A percentile compares a stretch with the other conserved stretches of the same genome.
Conservation (phyloP, 176 grass and related monocot genomes). For the Carex littledalei region DNA sequence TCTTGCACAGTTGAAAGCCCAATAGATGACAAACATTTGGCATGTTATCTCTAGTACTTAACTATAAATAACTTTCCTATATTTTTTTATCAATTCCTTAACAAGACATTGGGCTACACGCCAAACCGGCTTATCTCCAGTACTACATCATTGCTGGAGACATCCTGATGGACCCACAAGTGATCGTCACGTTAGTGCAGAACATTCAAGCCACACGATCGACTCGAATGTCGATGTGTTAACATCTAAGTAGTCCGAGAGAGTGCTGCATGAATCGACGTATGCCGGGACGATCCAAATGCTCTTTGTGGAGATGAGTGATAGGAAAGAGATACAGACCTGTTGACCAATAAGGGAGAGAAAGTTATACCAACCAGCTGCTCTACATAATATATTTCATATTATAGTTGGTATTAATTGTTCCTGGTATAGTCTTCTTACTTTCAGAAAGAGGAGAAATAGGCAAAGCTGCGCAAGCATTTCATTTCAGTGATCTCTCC, state of each 20-base stretch:
- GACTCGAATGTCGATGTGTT: neutral
- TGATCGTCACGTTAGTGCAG: neutral
- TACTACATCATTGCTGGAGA: neutral
- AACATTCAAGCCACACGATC: neutral
- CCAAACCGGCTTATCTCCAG: neutral
- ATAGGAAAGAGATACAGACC: neutral
- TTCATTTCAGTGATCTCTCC: neutral
- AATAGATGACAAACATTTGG: constrained; percentile 11
- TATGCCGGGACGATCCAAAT: neutral
- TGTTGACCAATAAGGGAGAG: neutral
- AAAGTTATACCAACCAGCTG: neutral
- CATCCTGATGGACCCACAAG: neutral
- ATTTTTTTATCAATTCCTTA: neutral
- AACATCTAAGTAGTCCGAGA: neutral
- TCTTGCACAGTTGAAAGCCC: neutral
- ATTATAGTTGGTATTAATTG: neutral
- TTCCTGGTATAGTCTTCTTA: neutral
- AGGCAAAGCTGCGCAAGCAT: neutral
- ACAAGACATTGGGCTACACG: constrained; percentile 3
- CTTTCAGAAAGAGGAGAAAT: neutral
- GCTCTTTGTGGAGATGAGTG: neutral
- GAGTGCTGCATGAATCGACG: neutral
- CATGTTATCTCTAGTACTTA: constrained; percentile 1
- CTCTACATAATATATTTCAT: neutral
- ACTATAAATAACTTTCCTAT: neutral